These are phyloP conservation scores for Sarocladium strictum DNA, from an alignment of 2,329 filamentous ascomycete genomes.

Conservation along the genomic window DNA sequence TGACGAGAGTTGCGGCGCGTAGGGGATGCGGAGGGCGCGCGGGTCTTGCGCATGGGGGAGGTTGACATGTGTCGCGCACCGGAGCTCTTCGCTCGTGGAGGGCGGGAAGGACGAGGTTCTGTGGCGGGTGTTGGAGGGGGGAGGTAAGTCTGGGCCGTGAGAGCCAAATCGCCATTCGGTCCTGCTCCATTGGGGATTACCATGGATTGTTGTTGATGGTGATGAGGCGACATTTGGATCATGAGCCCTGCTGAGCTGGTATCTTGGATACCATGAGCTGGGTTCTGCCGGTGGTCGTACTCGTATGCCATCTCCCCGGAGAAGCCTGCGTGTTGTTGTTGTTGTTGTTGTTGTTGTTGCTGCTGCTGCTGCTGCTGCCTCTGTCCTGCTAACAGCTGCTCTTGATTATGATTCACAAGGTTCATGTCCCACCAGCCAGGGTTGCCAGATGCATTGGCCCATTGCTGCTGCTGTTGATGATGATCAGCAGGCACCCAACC, in stretches of 20 bases:
- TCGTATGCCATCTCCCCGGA: constrained; percentile 35
- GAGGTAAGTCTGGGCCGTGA: constrained; percentile 29
- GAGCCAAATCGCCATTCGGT: constrained; percentile 15
- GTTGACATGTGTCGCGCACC: constrained; percentile 42
- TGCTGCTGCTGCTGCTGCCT: constrained; percentile 21
- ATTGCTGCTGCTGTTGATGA: constrained; percentile 10
- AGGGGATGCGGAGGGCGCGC: constrained; percentile 13
- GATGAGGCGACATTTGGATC: constrained; percentile 49
- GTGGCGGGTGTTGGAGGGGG: constrained; percentile 25
- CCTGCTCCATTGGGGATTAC: constrained; percentile 26
- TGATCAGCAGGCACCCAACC: constrained; percentile 8
- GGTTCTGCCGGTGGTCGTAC: constrained; percentile 18
- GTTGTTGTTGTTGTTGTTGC: too few species aligned
- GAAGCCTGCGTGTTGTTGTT: constrained; percentile 12
- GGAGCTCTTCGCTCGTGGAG: constrained; percentile 48
- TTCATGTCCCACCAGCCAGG: constrained; percentile 19
- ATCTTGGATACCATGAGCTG: constrained; percentile 21
- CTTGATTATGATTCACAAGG: constrained; percentile 7
- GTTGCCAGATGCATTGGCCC: constrained; percentile 15
- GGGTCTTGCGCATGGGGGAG: constrained; percentile 31
- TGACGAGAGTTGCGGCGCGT: constrained; percentile 25
- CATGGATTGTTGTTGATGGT: constrained; percentile 25
- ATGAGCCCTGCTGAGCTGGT: constrained; percentile 36
- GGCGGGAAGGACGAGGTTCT: constrained; percentile 34
- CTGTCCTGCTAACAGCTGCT: constrained; percentile 24